Base-by-base conservation (phyloP, 768 basidiomycete genomes). In the Mycena pura region DNA sequence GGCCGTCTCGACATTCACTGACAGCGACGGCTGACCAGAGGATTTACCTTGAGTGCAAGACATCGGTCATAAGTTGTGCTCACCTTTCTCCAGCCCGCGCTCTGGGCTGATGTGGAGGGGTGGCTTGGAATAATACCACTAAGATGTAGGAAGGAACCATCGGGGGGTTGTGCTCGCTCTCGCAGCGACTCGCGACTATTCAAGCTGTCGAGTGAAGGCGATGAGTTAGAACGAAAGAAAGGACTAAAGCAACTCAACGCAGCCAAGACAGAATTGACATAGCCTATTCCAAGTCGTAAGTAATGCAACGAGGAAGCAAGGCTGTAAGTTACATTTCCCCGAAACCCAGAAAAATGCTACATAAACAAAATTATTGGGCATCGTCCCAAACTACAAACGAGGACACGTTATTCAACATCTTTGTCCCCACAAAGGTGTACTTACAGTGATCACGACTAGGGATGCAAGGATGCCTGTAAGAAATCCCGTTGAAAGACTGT, bases 231-330 rank as follows among this genome's bases (percentile, higher is more conserved):
- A 40, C 49, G 28, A 27, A 48, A 44, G 50, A 21, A 60, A 52
- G 28, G 47, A 21, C n/a, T n/a, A 28, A 14, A n/a, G 31, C 24
- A 38, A 74, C 73, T 74, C 72, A 73, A 84, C 82, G 82, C 77
- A 40, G 82, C 82, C n/a, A 85, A 70, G 25, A 82, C 68, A 1
- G 82, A 83, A 62, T 84, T 85, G 21, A 84, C 81, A 62, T 85
- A 83, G 63, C 80, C 82, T 84, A 46, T 48, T n/a, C 47, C 32
- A 4, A 56, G 32, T 36, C 43, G 24, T 45, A 54, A 53, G 40
- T 19, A n/a, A n/a, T n/a, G n/a, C n/a, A n/a, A n/a, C n/a, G 49
- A 45, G n/a, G 22, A 41, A 44, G 21, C 50, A 11, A 13, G 45
- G 34, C 21, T 6, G 43, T 19, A n/a, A 64, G 80, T 60, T 55